These are phyloP conservation scores for Trapa incisa DNA, from an alignment of 345 rosid genomes.

Conservation along the genomic window DNA sequence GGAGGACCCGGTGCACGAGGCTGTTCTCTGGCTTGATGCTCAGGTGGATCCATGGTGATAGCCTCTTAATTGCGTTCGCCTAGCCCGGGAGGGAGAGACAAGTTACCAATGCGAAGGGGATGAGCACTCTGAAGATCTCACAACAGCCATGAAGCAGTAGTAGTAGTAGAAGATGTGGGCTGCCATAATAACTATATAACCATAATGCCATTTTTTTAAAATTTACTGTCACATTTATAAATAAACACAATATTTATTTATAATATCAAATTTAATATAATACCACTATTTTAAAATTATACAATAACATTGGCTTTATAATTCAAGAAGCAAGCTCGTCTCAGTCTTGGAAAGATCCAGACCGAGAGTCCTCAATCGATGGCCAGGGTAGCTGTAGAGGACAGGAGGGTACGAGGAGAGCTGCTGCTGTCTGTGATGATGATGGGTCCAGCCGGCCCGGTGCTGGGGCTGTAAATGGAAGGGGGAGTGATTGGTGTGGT, in stretches of 20 bases:
- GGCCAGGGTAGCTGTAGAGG: slow-evolving; percentile 11
- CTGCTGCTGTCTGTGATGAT: background rate
- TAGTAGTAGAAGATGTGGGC: too few relatives aligned
- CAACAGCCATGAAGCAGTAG: too few relatives aligned
- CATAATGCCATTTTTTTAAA: too few relatives aligned
- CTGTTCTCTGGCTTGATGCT: background rate
- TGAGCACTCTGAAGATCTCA: too few relatives aligned
- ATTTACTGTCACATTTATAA: too few relatives aligned
- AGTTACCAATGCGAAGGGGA: too few relatives aligned
- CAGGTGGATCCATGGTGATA: slow-evolving; percentile 32
- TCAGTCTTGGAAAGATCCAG: background rate
- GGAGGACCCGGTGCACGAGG: slow-evolving; percentile 21
- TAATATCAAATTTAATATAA: too few relatives aligned
- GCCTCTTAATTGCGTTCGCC: too few relatives aligned
- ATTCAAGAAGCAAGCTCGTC: slow-evolving; percentile 11
- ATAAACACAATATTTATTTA: too few relatives aligned
- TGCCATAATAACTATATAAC: too few relatives aligned
- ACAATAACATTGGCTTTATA: background rate
- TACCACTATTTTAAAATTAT: too few relatives aligned
- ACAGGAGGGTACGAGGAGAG: slow-evolving; percentile 1
- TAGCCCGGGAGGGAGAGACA: too few relatives aligned
- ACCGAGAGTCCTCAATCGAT: slow-evolving; percentile 14
- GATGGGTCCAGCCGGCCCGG: slow-evolving; percentile 18
- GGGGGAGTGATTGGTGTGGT: slow-evolving; percentile 13
- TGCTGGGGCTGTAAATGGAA: slow-evolving; percentile 10